Percentiles rank a stretch among this genome's conserved stretches.
These are phyloP conservation scores for Nakataea oryzae DNA, from an alignment of 2,329 filamentous ascomycete genomes.

Conservation along the genomic window DNA sequence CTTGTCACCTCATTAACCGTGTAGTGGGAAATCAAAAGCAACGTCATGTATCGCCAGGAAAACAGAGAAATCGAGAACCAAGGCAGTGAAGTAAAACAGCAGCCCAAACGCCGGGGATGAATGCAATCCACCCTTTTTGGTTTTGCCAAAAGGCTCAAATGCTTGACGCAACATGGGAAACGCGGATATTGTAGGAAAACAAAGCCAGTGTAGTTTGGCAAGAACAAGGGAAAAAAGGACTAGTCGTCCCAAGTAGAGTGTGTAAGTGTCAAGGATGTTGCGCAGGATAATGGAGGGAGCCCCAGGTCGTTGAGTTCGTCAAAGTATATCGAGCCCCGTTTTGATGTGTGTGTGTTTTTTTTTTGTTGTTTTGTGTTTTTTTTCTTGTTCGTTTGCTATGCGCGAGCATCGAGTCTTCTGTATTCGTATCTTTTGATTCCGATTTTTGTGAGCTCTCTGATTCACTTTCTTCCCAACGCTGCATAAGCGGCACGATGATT, in stretches of 20 bases:
- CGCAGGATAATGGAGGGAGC: not conserved
- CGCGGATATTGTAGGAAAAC: not conserved
- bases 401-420: slow-evolving; percentile 33
- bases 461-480: not conserved
- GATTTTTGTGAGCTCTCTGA: slow-evolving; percentile 4
- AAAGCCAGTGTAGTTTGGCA: too few species aligned
- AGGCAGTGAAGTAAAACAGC: not conserved
- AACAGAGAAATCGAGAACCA: not conserved
- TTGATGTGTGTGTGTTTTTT: too few species aligned
- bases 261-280: too few species aligned
- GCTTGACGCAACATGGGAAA: not conserved
- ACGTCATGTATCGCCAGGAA: not conserved
- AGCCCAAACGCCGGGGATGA: not conserved
- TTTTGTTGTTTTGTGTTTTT: not conserved
- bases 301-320: not conserved
- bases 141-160: not conserved
- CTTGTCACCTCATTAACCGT: not conserved
- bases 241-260: too few species aligned
- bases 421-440: slow-evolving; percentile 17
- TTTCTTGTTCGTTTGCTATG: not conserved
- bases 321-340: not conserved
- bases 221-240: not conserved
- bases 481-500: not conserved
- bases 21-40: not conserved
- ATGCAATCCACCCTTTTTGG: not conserved